Evolutionary conservation across 164 flowering plant species (phyloP), one percentile per base, ranked within the genome.

Genomic region (Aristolochia contorta): DNA sequence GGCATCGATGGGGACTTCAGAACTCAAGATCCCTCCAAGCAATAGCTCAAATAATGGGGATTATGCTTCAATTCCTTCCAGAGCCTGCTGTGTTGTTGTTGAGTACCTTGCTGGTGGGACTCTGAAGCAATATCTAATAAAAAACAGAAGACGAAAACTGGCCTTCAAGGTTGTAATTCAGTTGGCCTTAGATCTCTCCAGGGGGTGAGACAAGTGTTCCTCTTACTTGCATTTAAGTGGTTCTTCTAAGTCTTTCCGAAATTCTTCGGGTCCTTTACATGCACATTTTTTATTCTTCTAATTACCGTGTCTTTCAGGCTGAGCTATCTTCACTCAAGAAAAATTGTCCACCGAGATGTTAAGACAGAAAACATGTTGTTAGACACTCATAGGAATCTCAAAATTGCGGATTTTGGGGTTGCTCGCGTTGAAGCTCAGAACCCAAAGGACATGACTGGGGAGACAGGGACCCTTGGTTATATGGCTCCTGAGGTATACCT

Each of bases 11-110:
- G 95, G 96, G 59, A 82, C 92, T 37, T 79, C 87, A 30, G 74
- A 84, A 68, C 85, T 92, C 32, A 89, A 79, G 67, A 80, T 89
- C 45, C 98, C 92, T 47, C 16, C 81, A 1, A 54, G 70, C 45
- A 71, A 46, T 61, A 10, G 76, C 52, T 56, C 79, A 43, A 66
- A 53, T 51, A 83, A 67, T 9, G 59, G 53, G 0, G 14, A 16
- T 50, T 58, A 49, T 20, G 58, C 59, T 61, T 59, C 82, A 21
- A 67, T 71, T 67, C 96, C 95, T 56, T 59, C 87, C 8, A 80
- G 83, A 69, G 90, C 92, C 48, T 92, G 97, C 67, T 92, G 96
- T 75, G 96, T 92, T 64, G 89, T 92, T 47, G 98, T 92, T 37
- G 98, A 92, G 71, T 92, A 84, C 65, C 75, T 87, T 60, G 77